These are phyloP conservation scores for Fraxinus paxiana DNA, from an alignment of 305 asterid genomes.

Conservation along the genomic window DNA sequence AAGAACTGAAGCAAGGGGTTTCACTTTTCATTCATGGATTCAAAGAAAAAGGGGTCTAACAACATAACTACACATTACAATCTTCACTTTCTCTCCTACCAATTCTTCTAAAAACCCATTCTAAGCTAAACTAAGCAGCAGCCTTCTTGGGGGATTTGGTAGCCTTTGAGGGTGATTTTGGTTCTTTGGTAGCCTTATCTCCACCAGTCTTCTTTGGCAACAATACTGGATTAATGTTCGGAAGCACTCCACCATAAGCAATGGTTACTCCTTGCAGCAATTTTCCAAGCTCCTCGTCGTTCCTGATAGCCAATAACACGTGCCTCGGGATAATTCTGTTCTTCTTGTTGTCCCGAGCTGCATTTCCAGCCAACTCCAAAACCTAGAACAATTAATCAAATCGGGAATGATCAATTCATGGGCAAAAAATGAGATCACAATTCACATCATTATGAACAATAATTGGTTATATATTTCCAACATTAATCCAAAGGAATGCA, in stretches of 20 bases:
- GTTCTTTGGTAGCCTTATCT: conserved; percentile 31
- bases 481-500: neutral
- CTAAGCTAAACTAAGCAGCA: conserved; percentile 29
- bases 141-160: conserved; percentile 58
- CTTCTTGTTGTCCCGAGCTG: conserved; percentile 20
- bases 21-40: neutral
- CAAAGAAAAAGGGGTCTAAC: neutral
- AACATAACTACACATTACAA: conserved; percentile 2
- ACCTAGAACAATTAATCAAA: neutral
- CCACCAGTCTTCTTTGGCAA: conserved; percentile 10
- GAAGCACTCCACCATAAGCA: conserved; percentile 19
- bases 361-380: conserved; percentile 19
- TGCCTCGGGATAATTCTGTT: conserved; percentile 19
- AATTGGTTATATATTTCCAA: neutral
- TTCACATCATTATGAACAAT: neutral
- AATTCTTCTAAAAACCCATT: neutral
- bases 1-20: neutral
- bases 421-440: neutral
- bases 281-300: conserved; percentile 18
- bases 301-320: conserved; percentile 13
- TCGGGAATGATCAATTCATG: neutral
- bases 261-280: conserved; percentile 13
- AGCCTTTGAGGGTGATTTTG: conserved; percentile 53
- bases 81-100: neutral
- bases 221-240: conserved; percentile 15